Evolutionary conservation across 345 rosid genomes (phyloP).

Genomic region (Capsella bursapastoris): DNA sequence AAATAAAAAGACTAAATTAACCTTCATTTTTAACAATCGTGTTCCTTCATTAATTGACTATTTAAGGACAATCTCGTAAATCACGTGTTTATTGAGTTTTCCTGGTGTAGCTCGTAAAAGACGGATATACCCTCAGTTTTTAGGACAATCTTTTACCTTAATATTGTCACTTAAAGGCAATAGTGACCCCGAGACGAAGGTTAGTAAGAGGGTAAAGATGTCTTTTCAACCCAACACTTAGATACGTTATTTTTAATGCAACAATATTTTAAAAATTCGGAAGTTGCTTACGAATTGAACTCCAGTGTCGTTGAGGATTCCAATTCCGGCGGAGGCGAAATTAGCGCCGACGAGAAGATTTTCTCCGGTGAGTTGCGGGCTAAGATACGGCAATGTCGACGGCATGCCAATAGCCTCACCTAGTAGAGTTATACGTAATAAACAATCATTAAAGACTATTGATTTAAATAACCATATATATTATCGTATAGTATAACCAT

Average conservation of each 20-base stretch:
- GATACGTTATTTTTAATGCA: neutral
- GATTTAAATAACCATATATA: slow-evolving; percentile 1
- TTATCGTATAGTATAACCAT: neutral
- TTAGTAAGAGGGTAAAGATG: neutral
- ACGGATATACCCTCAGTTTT: slow-evolving; percentile 3
- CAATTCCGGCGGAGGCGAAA: slow-evolving; percentile 93
- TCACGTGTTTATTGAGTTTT: neutral
- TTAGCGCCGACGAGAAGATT: slow-evolving; percentile 81
- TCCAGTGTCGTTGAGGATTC: slow-evolving; percentile 90
- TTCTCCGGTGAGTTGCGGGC: slow-evolving; percentile 66
- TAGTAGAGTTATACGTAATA: slow-evolving; percentile 28
- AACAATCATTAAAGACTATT: neutral
- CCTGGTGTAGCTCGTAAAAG: neutral
- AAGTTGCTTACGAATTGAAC: slow-evolving; percentile 64
- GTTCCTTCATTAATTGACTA: no score
- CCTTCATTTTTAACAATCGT: no score
- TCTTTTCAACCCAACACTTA: neutral
- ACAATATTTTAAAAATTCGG: neutral
- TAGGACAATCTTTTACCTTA: neutral
- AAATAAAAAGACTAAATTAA: neutral
- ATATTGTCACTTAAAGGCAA: neutral
- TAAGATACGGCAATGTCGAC: slow-evolving; percentile 75
- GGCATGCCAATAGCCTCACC: slow-evolving; percentile 73
- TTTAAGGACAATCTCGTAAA: neutral
- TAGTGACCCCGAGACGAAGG: neutral